A percentile compares a stretch with the other conserved stretches of the same genome.
Evolutionary conservation across 1,284 basidiomycete genomes (phyloP).

Genomic region (Ustilago shanxiensis): DNA sequence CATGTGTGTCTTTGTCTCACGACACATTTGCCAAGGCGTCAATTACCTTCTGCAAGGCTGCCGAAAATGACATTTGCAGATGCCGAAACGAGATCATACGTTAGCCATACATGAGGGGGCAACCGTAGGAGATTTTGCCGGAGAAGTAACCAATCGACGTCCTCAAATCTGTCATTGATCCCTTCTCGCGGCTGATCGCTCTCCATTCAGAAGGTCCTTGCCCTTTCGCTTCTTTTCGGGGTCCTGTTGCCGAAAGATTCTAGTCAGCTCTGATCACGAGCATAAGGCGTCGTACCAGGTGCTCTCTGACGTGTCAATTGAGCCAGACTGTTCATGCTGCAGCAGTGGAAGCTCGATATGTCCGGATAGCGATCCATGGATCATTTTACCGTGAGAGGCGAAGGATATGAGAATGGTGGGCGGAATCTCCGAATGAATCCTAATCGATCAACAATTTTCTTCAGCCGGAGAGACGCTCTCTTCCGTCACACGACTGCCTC

Average conservation of each 20-base stretch:
- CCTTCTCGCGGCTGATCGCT: neutral
- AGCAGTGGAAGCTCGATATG: neutral
- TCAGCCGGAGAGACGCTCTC: neutral
- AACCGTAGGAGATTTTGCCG: neutral
- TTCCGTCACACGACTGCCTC: constrained; percentile 5
- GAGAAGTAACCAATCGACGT: neutral
- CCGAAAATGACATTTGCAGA: constrained; percentile 34
- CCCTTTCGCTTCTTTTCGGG: constrained; percentile 3
- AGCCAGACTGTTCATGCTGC: neutral
- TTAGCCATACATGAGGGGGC: neutral
- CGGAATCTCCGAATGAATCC: neutral
- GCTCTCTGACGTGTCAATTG: neutral
- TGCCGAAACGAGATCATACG: constrained; percentile 21
- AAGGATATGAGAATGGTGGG: neutral
- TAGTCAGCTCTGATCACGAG: constrained; percentile 10
- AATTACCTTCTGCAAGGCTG: constrained; percentile 20
- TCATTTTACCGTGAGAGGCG: neutral
- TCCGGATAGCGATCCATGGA: neutral
- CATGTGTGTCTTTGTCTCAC: constrained; percentile 1
- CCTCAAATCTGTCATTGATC: neutral
- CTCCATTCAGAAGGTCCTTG: neutral
- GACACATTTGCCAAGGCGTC: constrained; percentile 15
- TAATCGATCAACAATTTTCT: constrained; percentile 3
- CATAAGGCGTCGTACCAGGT: neutral
- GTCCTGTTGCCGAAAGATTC: neutral